Evolutionary conservation across 139 green algal species (phyloP).

Genomic region (Astrephomene gubernaculifera): DNA sequence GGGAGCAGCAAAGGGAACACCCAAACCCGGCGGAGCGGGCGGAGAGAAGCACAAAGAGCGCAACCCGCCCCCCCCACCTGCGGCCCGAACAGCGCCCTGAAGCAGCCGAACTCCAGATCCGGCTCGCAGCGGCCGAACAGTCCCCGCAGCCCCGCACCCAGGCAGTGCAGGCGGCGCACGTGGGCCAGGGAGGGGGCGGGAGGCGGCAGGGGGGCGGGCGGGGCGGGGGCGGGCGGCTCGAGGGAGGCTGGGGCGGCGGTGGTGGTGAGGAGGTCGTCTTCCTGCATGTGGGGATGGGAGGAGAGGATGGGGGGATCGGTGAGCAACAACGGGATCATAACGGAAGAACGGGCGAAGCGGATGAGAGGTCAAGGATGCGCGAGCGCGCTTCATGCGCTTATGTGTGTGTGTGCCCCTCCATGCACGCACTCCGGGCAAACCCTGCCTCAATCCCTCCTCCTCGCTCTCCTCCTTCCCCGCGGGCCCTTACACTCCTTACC

Average conservation of each 20-base stretch:
- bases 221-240: too few species aligned
- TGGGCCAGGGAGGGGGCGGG: neutral
- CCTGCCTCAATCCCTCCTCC: neutral
- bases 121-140: conserved; percentile 41
- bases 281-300: neutral
- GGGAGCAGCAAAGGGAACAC: neutral
- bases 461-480: neutral
- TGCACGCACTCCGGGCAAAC: too few species aligned
- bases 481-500: neutral
- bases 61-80: neutral
- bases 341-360: too few species aligned
- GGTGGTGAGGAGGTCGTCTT: neutral
- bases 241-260: neutral
- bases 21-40: neutral
- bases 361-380: too few species aligned
- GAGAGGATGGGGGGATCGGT: too few species aligned
- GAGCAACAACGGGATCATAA: too few species aligned
- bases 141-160: conserved; percentile 7
- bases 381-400: too few species aligned
- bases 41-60: neutral
- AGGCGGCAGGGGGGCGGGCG: neutral
- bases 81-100: conserved; percentile 63
- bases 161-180: conserved; percentile 4
- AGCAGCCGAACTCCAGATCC: conserved; percentile 74
- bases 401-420: too few species aligned